Evolutionary conservation across 2,329 filamentous ascomycete genomes (phyloP).

Genomic region (Zymoseptoria brevis): DNA sequence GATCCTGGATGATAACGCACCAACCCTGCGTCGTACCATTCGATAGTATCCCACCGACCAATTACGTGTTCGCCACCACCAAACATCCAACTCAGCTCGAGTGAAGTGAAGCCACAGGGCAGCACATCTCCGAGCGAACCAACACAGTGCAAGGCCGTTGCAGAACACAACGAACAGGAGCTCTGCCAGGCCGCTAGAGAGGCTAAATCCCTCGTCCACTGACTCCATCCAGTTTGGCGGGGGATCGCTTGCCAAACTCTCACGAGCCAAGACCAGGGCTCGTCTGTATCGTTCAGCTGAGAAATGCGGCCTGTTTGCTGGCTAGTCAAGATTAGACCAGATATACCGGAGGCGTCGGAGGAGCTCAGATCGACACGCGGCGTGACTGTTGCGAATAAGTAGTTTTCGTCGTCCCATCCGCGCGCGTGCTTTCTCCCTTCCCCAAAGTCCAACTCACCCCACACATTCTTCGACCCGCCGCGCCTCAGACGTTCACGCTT

Average conservation of each 20-base stretch:
- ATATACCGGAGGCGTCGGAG: background rate
- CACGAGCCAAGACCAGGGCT: background rate
- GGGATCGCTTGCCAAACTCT: background rate
- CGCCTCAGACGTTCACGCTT: background rate
- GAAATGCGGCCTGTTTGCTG: background rate
- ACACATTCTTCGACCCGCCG: background rate
- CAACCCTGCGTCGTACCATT: background rate
- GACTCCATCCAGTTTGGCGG: background rate
- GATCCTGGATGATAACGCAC: background rate
- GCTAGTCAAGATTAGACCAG: background rate
- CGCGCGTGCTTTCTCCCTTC: no score
- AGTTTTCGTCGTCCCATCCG: background rate
- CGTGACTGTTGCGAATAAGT: background rate
- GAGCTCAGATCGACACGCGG: background rate
- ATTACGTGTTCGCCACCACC: background rate
- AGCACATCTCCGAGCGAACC: background rate
- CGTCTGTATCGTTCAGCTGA: background rate
- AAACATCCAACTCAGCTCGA: background rate
- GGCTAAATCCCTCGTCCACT: background rate
- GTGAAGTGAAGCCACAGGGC: background rate
- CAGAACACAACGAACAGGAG: background rate
- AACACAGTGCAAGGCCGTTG: background rate
- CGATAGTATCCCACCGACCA: background rate
- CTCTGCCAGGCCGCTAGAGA: background rate
- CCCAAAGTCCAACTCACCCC: background rate